Conservation (phyloP, 805 yeast genomes). For the Ogataea allantospora region DNA sequence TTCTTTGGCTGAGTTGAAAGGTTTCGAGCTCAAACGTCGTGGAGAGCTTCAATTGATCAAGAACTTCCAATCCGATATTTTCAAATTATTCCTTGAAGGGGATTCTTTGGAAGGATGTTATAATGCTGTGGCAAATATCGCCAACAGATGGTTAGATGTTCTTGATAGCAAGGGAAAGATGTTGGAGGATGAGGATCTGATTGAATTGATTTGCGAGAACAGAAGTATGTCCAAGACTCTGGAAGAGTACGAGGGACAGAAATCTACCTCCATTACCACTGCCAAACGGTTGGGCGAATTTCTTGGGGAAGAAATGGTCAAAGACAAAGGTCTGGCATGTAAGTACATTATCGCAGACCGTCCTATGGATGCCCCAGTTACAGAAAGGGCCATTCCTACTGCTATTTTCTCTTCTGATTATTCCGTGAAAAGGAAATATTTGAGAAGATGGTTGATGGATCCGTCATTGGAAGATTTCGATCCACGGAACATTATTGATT, state of each 20-base stretch:
- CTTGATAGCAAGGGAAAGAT: slow-evolving; percentile 81
- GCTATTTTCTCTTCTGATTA: slow-evolving; percentile 88
- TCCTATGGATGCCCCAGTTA: slow-evolving; percentile 84
- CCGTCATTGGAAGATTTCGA: slow-evolving; percentile 75
- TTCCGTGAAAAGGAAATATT: slow-evolving; percentile 63
- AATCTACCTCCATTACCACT: slow-evolving; percentile 93
- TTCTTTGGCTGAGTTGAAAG: slow-evolving; percentile 89
- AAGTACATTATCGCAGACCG: slow-evolving; percentile 84
- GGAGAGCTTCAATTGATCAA: slow-evolving; percentile 94
- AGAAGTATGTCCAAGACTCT: slow-evolving; percentile 91
- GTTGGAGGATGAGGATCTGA: slow-evolving; percentile 90
- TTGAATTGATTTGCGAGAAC: slow-evolving; percentile 93
- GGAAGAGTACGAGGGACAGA: slow-evolving; percentile 84
- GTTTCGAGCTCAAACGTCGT: slow-evolving; percentile 93
- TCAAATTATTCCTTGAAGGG: slow-evolving; percentile 88
- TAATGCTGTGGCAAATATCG: slow-evolving; percentile 84
- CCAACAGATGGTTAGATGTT: slow-evolving; percentile 95
- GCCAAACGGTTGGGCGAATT: slow-evolving; percentile 92
- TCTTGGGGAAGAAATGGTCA: slow-evolving; percentile 93
- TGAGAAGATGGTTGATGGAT: slow-evolving; percentile 86
- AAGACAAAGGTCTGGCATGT: slow-evolving; percentile 93
- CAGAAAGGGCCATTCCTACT: slow-evolving; percentile 96
- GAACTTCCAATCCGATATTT: slow-evolving; percentile 92
- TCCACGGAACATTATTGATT: slow-evolving; percentile 85
- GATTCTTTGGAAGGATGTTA: slow-evolving; percentile 76